Conservation (phyloP, 805 yeast genomes). For the Barnettozyma populi region DNA sequence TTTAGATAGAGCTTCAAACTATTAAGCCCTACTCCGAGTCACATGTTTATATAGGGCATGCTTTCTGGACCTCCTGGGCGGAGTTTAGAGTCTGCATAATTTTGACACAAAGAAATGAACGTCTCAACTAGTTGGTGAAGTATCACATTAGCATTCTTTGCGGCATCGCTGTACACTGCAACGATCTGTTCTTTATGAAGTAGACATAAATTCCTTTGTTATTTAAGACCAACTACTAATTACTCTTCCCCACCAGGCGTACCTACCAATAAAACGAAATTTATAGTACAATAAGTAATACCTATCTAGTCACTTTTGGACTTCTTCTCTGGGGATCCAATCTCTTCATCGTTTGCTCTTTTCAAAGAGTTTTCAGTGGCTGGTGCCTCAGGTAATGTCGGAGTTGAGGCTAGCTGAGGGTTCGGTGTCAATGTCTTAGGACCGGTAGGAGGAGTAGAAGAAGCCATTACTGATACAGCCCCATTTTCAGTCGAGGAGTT, state of each 20-base stretch:
- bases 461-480: background rate
- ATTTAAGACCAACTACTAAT: background rate
- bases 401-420: background rate
- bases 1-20: background rate
- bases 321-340: slow-evolving; percentile 29
- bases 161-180: too few species aligned
- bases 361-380: slow-evolving; percentile 11
- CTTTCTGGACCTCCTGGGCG: too few species aligned
- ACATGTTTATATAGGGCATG: background rate
- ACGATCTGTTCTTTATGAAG: too few species aligned
- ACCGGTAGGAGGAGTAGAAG: background rate
- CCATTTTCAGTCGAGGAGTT: background rate
- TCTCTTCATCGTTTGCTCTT: slow-evolving; percentile 24
- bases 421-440: background rate
- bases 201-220: too few species aligned
- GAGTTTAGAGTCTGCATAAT: too few species aligned
- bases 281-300: background rate
- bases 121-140: too few species aligned
- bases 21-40: background rate
- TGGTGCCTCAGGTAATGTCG: slow-evolving; percentile 15
- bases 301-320: slow-evolving; percentile 10
- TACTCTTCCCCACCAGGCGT: background rate
- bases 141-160: too few species aligned
- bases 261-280: background rate
- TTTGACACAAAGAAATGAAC: too few species aligned